Evolutionary conservation across 2,329 filamentous ascomycete genomes (phyloP).

Genomic region (Dendryphion nanum): DNA sequence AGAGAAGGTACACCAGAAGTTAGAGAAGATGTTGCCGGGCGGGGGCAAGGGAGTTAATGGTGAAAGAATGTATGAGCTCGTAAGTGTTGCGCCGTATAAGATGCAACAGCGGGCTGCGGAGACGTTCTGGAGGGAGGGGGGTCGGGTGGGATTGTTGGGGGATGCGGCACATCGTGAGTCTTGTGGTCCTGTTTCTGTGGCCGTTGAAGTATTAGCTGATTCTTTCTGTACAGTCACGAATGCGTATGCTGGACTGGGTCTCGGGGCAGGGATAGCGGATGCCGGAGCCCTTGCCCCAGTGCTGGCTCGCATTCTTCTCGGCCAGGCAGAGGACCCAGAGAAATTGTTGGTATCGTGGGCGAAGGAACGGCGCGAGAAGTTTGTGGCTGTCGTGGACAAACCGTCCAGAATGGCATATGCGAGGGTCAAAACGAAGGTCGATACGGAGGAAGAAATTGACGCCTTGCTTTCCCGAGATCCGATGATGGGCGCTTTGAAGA

Average conservation of each 20-base stretch:
- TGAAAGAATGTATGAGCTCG: conserved; percentile 25
- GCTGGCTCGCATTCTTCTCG: conserved; percentile 22
- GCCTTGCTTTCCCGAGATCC: conserved; percentile 23
- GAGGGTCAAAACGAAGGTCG: conserved; percentile 24
- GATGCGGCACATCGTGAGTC: conserved; percentile 40
- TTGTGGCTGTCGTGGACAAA: conserved; percentile 35
- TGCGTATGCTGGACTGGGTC: conserved; percentile 37
- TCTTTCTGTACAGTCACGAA: conserved; percentile 35
- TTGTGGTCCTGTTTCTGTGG: no score
- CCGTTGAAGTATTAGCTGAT: no score
- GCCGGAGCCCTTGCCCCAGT: conserved; percentile 28
- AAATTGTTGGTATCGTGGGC: conserved; percentile 37
- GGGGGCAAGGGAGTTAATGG: conserved; percentile 5
- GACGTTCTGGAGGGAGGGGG: conserved; percentile 23
- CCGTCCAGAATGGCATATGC: conserved; percentile 27
- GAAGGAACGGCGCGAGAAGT: conserved; percentile 32
- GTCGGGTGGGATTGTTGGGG: conserved; percentile 36
- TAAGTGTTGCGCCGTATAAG: conserved; percentile 40
- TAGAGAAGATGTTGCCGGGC: conserved; percentile 30
- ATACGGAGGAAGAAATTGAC: conserved; percentile 24
- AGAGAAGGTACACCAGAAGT: conserved; percentile 23
- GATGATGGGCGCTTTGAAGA: conserved; percentile 27
- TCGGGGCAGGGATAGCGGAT: conserved; percentile 36
- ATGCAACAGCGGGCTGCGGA: conserved; percentile 41
- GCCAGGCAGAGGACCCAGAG: conserved; percentile 13